phyloP scores from a whole-genome alignment of 345 rosid species.

The Populus tremula region DNA sequence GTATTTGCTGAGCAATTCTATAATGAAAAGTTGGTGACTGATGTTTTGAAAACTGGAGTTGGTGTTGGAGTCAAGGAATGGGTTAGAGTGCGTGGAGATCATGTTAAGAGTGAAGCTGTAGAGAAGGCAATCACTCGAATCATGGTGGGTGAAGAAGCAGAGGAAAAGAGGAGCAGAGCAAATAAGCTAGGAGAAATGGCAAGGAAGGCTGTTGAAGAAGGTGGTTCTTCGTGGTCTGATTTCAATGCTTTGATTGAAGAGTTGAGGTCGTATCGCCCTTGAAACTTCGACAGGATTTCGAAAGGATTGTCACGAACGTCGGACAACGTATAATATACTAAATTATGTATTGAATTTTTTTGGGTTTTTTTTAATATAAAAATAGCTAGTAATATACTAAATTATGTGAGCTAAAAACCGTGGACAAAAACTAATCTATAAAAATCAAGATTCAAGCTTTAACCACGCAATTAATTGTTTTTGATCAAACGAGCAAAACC shows the following conservation, averaged over 20 bases:
- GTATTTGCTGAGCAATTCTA: slow-evolving; percentile 33
- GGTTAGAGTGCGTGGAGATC: slow-evolving; percentile 10
- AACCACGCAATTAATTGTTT: not conserved
- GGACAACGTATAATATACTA: not conserved
- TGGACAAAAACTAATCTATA: not conserved
- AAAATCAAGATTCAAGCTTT: not conserved
- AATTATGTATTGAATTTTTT: too few relatives aligned
- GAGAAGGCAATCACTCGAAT: slow-evolving; percentile 31
- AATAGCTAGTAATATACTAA: too few relatives aligned
- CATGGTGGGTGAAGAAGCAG: slow-evolving; percentile 17
- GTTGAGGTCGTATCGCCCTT: not conserved
- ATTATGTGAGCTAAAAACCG: not conserved
- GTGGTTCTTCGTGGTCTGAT: slow-evolving; percentile 33
- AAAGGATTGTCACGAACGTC: not conserved
- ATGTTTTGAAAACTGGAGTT: slow-evolving; percentile 27
- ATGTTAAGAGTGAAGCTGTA: slow-evolving; percentile 18
- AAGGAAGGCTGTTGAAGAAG: slow-evolving; percentile 28
- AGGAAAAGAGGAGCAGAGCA: slow-evolving; percentile 17
- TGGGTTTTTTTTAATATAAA: too few relatives aligned
- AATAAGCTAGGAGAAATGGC: slow-evolving; percentile 23
- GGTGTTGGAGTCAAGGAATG: slow-evolving; percentile 22
- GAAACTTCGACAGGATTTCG: not conserved
- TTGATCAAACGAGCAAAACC: not conserved
- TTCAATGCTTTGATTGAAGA: slow-evolving; percentile 19
- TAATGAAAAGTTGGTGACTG: slow-evolving; percentile 36